These are phyloP conservation scores for Stygiomarasmius scandens DNA, from an alignment of 1,284 basidiomycete genomes.

Conservation along the genomic window DNA sequence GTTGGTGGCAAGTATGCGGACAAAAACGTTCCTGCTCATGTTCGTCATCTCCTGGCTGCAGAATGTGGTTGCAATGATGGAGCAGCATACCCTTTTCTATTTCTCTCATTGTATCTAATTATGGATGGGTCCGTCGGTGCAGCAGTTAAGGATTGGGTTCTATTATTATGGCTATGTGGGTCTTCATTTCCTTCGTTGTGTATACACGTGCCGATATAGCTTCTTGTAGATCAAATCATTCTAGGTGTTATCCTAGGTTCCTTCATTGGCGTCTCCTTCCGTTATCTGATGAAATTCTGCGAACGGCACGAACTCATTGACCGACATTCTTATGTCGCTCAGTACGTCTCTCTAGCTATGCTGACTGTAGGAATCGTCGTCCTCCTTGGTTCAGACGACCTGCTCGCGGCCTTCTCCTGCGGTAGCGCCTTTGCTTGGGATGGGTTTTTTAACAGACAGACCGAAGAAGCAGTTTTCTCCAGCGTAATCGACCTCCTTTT, in stretches of 20 bases:
- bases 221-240: slow-evolving; percentile 16
- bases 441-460: slow-evolving; percentile 96
- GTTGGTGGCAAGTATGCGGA: slow-evolving; percentile 98
- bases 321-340: slow-evolving; percentile 86
- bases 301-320: slow-evolving; percentile 91
- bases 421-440: slow-evolving; percentile 99
- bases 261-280: slow-evolving; percentile 53
- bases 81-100: slow-evolving; percentile 96
- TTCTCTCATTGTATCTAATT: slow-evolving; percentile 89
- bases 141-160: slow-evolving; percentile 83
- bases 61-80: slow-evolving; percentile 96
- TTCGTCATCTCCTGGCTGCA: slow-evolving; percentile 86
- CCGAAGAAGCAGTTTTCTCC: slow-evolving; percentile 93
- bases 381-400: slow-evolving; percentile 90
- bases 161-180: slow-evolving; percentile 83
- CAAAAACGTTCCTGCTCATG: slow-evolving; percentile 96
- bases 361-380: slow-evolving; percentile 85
- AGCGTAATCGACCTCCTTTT: slow-evolving; percentile 94
- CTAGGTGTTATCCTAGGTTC: slow-evolving; percentile 18
- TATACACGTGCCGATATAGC: background rate
- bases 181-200: slow-evolving; percentile 21
- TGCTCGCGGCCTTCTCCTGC: slow-evolving; percentile 92
- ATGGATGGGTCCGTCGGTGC: slow-evolving; percentile 68
- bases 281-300: slow-evolving; percentile 96
- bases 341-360: slow-evolving; percentile 78